Percentiles rank a stretch among this genome's conserved stretches.
Conservation (phyloP, 768 basidiomycete genomes). For the Xerocomellus intermedius region DNA sequence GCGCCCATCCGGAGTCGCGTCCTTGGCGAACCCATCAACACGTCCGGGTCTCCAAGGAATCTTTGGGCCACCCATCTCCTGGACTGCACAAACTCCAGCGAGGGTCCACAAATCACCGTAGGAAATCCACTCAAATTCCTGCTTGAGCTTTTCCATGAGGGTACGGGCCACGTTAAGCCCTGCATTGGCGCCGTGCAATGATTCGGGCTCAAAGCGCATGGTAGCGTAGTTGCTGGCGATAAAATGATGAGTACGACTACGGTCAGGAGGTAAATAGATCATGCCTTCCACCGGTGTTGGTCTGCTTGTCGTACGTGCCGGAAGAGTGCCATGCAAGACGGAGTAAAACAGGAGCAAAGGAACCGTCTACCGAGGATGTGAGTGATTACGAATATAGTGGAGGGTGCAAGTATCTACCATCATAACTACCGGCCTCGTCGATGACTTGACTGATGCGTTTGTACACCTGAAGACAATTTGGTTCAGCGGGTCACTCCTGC, state of each 20-base stretch:
- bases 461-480: slow-evolving; percentile 62
- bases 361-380: slow-evolving; percentile 59
- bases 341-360: slow-evolving; percentile 82
- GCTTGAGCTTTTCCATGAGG: slow-evolving; percentile 83
- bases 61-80: slow-evolving; percentile 92
- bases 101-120: slow-evolving; percentile 98
- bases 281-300: slow-evolving; percentile 77
- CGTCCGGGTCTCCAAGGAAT: slow-evolving; percentile 93
- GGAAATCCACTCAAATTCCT: slow-evolving; percentile 88
- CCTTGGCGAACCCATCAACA: slow-evolving; percentile 74
- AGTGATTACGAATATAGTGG: not conserved
- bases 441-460: slow-evolving; percentile 78
- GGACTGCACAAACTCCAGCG: slow-evolving; percentile 86
- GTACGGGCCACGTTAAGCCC: slow-evolving; percentile 79
- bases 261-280: slow-evolving; percentile 7
- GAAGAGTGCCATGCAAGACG: slow-evolving; percentile 95
- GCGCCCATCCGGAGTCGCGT: slow-evolving; percentile 85
- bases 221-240: slow-evolving; percentile 88
- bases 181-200: slow-evolving; percentile 79
- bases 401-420: slow-evolving; percentile 52
- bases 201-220: slow-evolving; percentile 94
- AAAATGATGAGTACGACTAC: slow-evolving; percentile 3
- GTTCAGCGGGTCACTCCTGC: not conserved
- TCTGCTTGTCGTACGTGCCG: slow-evolving; percentile 85
- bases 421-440: slow-evolving; percentile 72